A percentile compares a stretch with the other conserved stretches of the same genome.
phyloP scores from a whole-genome alignment of 345 rosid species.

The Eucalyptus brandiana region DNA sequence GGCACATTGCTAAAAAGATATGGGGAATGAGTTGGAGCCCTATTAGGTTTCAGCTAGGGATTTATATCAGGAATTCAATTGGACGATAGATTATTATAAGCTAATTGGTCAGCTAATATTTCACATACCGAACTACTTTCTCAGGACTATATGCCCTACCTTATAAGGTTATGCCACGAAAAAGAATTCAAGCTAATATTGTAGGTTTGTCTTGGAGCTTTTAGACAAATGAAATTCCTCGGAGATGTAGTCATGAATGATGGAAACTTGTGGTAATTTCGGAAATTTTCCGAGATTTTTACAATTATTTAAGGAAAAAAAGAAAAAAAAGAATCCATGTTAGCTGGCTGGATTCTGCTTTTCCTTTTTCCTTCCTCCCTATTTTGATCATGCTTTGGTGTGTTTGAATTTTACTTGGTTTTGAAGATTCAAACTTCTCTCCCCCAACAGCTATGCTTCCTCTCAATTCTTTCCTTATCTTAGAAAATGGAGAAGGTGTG shows the following conservation, averaged over 20 bases:
- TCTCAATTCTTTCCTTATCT: conserved; percentile 6
- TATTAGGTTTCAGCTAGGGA: neutral
- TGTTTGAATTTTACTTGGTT: conserved; percentile 1
- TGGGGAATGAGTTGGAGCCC: neutral
- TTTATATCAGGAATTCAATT: neutral
- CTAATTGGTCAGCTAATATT: neutral
- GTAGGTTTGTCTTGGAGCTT: neutral
- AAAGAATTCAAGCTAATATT: neutral
- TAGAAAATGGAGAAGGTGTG: conserved; percentile 18
- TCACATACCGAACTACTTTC: neutral
- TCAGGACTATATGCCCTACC: neutral
- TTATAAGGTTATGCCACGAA: neutral
- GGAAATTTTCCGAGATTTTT: neutral
- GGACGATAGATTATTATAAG: neutral
- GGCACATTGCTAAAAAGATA: neutral
- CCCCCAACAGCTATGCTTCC: neutral
- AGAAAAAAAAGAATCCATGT: neutral
- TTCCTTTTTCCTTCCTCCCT: neutral
- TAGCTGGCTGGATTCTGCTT: neutral
- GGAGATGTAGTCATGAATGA: neutral
- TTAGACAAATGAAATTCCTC: neutral
- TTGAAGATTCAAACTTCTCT: conserved; percentile 2
- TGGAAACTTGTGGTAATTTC: neutral
- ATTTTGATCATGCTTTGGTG: neutral
- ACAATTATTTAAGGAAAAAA: neutral